Evolutionary conservation across 2,329 filamentous ascomycete genomes (phyloP).

Genomic region (Ceratocystiopsis sp.): DNA sequence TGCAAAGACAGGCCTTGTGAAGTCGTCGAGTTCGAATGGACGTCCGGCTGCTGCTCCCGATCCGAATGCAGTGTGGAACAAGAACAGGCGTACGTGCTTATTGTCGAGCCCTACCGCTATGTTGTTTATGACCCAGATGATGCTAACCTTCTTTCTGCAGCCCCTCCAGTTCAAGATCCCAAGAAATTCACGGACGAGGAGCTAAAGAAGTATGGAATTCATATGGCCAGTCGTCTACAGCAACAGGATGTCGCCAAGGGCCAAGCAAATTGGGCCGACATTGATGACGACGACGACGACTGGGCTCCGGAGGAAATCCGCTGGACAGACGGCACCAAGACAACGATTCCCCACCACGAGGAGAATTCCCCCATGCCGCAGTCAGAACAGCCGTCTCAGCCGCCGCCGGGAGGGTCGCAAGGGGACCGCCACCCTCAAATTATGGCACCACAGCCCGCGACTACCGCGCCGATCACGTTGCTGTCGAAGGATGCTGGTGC

Average conservation of each 20-base stretch:
- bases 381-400: conserved; percentile 5
- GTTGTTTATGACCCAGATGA: not conserved
- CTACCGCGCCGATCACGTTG: not conserved
- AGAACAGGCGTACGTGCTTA: conserved; percentile 53
- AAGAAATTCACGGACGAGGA: conserved; percentile 80
- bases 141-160: conserved; percentile 17
- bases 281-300: conserved; percentile 76
- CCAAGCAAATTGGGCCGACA: conserved; percentile 76
- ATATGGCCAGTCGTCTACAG: conserved; percentile 63
- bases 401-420: too few species aligned
- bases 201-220: conserved; percentile 72
- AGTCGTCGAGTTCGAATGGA: conserved; percentile 34
- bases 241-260: conserved; percentile 47
- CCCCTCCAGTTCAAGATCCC: conserved; percentile 48
- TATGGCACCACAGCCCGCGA: too few species aligned
- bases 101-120: too few species aligned
- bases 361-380: conserved; percentile 16
- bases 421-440: too few species aligned
- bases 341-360: conserved; percentile 49
- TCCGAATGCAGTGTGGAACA: conserved; percentile 69
- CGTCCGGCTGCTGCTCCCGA: conserved; percentile 48
- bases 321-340: conserved; percentile 79
- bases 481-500: conserved; percentile 13
- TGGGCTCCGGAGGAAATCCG: conserved; percentile 75
- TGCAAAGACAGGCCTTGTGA: conserved; percentile 51